These are phyloP conservation scores for Fusarium sublunatum DNA, from an alignment of 2,329 filamentous ascomycete genomes.

Conservation along the genomic window DNA sequence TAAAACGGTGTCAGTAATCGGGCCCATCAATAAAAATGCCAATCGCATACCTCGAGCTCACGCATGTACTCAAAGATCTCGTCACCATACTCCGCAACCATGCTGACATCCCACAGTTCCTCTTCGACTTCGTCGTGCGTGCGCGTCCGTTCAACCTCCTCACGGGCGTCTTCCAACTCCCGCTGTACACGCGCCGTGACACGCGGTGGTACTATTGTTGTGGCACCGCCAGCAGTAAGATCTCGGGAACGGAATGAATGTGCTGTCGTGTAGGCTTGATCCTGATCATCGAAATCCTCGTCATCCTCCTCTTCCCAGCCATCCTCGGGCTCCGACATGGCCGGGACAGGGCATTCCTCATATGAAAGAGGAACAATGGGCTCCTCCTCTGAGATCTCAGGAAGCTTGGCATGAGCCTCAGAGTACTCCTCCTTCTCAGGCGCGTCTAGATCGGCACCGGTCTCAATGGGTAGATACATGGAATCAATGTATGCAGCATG, in stretches of 20 bases:
- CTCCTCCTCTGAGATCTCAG: slow-evolving; percentile 50
- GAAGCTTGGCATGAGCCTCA: slow-evolving; percentile 45
- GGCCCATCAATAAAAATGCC: background rate
- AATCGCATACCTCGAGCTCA: slow-evolving; percentile 77
- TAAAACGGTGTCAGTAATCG: slow-evolving; percentile 52
- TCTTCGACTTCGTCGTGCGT: slow-evolving; percentile 84
- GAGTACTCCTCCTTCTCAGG: slow-evolving; percentile 41
- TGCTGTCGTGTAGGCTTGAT: slow-evolving; percentile 80
- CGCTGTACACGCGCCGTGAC: slow-evolving; percentile 74
- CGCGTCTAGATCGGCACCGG: slow-evolving; percentile 40
- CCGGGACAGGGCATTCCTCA: slow-evolving; percentile 43
- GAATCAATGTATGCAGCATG: slow-evolving; percentile 47
- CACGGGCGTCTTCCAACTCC: slow-evolving; percentile 75
- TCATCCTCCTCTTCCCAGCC: slow-evolving; percentile 85
- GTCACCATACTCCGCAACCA: slow-evolving; percentile 96
- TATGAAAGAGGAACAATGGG: slow-evolving; percentile 36
- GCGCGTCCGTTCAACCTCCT: slow-evolving; percentile 75
- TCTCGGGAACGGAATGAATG: slow-evolving; percentile 79
- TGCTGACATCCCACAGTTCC: slow-evolving; percentile 91
- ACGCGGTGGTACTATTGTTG: slow-evolving; percentile 76
- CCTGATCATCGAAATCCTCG: slow-evolving; percentile 69
- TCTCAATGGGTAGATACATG: slow-evolving; percentile 42
- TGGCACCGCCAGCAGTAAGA: slow-evolving; percentile 63
- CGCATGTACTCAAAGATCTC: slow-evolving; percentile 96
- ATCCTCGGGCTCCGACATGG: slow-evolving; percentile 67